phyloP scores from a whole-genome alignment of 192 early-diverging fungal genomes.

The Gryganskiella cystojenkinii region DNA sequence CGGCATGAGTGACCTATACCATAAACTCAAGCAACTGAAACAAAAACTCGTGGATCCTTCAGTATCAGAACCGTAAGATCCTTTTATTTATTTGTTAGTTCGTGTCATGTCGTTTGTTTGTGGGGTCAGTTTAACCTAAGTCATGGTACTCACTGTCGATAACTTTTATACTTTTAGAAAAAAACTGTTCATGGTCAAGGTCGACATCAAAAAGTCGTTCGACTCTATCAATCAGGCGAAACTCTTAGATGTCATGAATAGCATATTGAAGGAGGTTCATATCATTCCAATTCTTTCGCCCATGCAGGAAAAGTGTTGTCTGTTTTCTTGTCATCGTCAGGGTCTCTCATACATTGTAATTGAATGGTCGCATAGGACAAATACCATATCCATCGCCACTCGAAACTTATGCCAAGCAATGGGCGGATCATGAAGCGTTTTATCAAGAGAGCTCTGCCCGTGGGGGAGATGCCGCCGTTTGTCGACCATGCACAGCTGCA shows the following conservation, averaged over 20 bases:
- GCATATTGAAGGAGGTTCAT: constrained; percentile 66
- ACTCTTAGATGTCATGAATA: constrained; percentile 65
- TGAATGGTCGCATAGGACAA: constrained; percentile 59
- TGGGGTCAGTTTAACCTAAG: no score
- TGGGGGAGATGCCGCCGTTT: constrained; percentile 10
- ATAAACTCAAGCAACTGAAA: constrained; percentile 57
- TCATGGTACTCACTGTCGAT: no score
- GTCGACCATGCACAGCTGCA: constrained; percentile 56
- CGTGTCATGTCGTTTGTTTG: background rate
- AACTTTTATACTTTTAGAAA: constrained; percentile 12
- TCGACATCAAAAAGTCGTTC: constrained; percentile 82
- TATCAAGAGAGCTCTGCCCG: constrained; percentile 16
- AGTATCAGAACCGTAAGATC: constrained; percentile 10
- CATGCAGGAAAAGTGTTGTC: background rate
- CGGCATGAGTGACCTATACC: constrained; percentile 59
- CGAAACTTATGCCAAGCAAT: constrained; percentile 47
- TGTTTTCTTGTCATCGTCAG: background rate
- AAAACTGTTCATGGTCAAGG: constrained; percentile 81
- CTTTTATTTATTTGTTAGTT: background rate
- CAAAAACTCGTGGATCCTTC: constrained; percentile 10
- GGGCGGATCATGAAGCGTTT: constrained; percentile 34
- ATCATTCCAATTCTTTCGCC: background rate
- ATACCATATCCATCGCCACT: constrained; percentile 76
- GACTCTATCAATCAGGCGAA: constrained; percentile 85
- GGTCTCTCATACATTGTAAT: background rate